These are phyloP conservation scores for Claviceps sp. DNA, from an alignment of 2,329 filamentous ascomycete genomes.

Conservation along the genomic window DNA sequence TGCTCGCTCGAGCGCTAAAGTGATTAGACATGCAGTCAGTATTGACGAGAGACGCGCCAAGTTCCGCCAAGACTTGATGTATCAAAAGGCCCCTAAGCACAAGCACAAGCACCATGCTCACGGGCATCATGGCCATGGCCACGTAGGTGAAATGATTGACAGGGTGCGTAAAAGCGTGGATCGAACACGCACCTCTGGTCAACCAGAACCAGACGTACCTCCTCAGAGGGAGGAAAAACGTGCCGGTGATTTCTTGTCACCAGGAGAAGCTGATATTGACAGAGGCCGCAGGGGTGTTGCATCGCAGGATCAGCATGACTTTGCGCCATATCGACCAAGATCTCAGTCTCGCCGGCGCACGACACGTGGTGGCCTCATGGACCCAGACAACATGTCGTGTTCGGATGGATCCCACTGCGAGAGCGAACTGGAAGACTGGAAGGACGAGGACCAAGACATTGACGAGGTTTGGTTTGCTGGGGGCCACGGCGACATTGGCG, in stretches of 20 bases:
- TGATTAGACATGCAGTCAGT: conserved; percentile 56
- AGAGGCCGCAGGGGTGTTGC: conserved; percentile 9
- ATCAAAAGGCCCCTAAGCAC: conserved; percentile 25
- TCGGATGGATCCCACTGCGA: conserved; percentile 17
- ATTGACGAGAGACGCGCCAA: conserved; percentile 61
- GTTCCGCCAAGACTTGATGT: conserved; percentile 57
- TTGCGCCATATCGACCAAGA: conserved; percentile 28
- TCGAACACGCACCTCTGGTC: not conserved
- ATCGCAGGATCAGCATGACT: conserved; percentile 7
- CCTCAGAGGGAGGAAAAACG: not conserved
- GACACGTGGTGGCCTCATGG: conserved; percentile 4
- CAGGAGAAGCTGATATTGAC: conserved; percentile 6
- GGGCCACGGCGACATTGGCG: conserved; percentile 66
- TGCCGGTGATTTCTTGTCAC: conserved; percentile 6
- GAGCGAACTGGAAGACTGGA: conserved; percentile 23
- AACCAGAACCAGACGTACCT: not conserved
- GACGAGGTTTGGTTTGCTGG: conserved; percentile 73
- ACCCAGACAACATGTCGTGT: conserved; percentile 17
- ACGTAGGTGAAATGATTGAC: conserved; percentile 9
- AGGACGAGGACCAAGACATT: conserved; percentile 52
- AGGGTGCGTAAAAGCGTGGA: conserved; percentile 10
- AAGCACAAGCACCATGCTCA: conserved; percentile 9
- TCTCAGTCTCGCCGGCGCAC: conserved; percentile 23
- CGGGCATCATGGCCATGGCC: conserved; percentile 13
- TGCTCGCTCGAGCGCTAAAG: conserved; percentile 40